Percentiles rank a stretch among this genome's conserved stretches.
Conservation (phyloP, 2,329 filamentous ascomycete genomes). For the Colletotrichum tabaci region DNA sequence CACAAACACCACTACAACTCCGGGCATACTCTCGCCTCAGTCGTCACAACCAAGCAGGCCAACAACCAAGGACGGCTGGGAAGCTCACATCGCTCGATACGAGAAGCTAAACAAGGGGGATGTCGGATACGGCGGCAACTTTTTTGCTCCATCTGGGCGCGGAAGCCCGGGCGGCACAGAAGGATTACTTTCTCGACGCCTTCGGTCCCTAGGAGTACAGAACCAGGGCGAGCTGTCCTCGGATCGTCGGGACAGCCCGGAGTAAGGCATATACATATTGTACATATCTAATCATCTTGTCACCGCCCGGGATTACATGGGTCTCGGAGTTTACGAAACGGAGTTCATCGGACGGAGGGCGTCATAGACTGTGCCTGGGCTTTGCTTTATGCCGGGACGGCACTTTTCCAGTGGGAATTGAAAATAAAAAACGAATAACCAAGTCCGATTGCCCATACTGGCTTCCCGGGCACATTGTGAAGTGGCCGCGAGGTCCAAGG, state of each 20-base stretch:
- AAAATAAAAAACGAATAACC: background rate
- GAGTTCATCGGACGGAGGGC: constrained; percentile 6
- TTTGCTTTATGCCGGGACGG: background rate
- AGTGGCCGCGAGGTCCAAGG: background rate
- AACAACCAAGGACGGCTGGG: constrained; percentile 53
- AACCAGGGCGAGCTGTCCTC: constrained; percentile 24
- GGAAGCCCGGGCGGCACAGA: constrained; percentile 66
- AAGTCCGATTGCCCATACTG: background rate
- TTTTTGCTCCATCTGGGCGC: constrained; percentile 57
- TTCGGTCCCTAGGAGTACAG: constrained; percentile 73
- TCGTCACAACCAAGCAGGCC: constrained; percentile 51
- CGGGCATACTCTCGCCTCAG: constrained; percentile 46
- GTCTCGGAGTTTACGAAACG: background rate
- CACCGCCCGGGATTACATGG: background rate
- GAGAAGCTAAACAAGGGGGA: constrained; percentile 80
- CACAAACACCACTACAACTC: constrained; percentile 43
- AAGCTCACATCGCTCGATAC: constrained; percentile 61
- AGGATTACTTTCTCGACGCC: constrained; percentile 78
- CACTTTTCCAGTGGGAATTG: background rate
- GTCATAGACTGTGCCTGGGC: constrained; percentile 20
- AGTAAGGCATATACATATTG: constrained; percentile 9
- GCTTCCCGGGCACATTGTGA: background rate
- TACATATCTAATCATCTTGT: constrained; percentile 12
- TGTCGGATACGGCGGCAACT: constrained; percentile 72
- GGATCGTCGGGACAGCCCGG: background rate